Conservation (phyloP, 208 protist genomes). For the Leishmania amazonensis region DNA sequence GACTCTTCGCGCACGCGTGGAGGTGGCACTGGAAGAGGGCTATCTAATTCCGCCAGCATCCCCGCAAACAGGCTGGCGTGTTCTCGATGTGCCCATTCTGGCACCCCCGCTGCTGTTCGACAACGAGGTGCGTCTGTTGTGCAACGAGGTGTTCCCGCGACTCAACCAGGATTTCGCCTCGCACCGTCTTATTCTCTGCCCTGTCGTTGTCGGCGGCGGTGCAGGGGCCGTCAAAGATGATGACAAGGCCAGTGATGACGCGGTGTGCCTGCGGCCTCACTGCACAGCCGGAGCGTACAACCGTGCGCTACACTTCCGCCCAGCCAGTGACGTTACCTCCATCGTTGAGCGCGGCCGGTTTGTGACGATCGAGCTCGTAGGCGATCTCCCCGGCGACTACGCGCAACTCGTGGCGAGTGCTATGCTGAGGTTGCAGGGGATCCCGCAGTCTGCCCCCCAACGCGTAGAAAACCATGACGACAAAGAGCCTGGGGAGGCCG, state of each 20-base stretch:
- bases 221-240: not conserved
- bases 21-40: constrained; percentile 10
- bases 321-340: constrained; percentile 47
- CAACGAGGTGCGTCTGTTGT: constrained; percentile 66
- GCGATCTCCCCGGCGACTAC: constrained; percentile 78
- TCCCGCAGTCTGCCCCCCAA: not conserved
- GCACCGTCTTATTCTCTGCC: constrained; percentile 42
- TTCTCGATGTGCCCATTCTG: constrained; percentile 82
- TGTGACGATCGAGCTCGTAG: constrained; percentile 75
- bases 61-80: constrained; percentile 60
- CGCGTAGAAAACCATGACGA: not conserved
- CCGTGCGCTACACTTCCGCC: constrained; percentile 41
- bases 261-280: not conserved
- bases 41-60: constrained; percentile 37
- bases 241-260: not conserved
- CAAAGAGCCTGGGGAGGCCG: not conserved
- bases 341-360: constrained; percentile 64
- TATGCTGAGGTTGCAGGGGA: constrained; percentile 36
- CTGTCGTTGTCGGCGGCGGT: constrained; percentile 39
- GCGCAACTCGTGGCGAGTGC: constrained; percentile 46
- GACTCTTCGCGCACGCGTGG: constrained; percentile 14
- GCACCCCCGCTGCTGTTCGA: constrained; percentile 77
- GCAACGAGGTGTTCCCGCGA: constrained; percentile 59
- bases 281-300: constrained; percentile 44
- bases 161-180: constrained; percentile 66